Conservation (phyloP, 2,329 filamentous ascomycete species). For the Lasiodiplodia sp. region DNA sequence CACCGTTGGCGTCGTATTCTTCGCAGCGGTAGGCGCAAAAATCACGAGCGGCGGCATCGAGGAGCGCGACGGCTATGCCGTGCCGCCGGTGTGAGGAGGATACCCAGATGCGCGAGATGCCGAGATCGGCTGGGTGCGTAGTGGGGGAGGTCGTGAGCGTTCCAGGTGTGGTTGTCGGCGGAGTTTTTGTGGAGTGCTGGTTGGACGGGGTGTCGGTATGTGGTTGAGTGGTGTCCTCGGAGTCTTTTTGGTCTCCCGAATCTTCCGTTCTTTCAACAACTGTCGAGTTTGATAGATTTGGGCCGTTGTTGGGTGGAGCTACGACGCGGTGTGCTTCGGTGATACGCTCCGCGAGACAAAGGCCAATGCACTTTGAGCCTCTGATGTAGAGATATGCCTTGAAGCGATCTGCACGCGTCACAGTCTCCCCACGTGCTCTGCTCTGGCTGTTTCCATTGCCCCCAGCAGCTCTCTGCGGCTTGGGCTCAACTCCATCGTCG, state of each 20-base stretch:
- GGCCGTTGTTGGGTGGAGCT: conserved; percentile 31
- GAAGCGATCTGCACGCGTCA: conserved; percentile 55
- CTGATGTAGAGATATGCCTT: conserved; percentile 69
- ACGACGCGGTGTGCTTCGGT: conserved; percentile 62
- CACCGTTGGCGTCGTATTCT: not conserved
- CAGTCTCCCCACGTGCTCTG: conserved; percentile 16
- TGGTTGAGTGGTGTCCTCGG: conserved; percentile 30
- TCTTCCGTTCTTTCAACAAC: conserved; percentile 32
- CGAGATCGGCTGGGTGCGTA: conserved; percentile 59
- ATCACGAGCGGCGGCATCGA: conserved; percentile 55
- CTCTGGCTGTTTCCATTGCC: not conserved
- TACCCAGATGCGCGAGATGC: conserved; percentile 72
- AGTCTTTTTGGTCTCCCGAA: conserved; percentile 34
- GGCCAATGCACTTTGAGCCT: conserved; percentile 67
- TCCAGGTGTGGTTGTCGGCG: conserved; percentile 23
- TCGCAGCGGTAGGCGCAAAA: not conserved
- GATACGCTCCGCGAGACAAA: conserved; percentile 69
- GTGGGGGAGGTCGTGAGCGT: conserved; percentile 51
- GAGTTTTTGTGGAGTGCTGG: not conserved
- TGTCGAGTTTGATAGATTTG: conserved; percentile 33
- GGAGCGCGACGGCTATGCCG: conserved; percentile 64
- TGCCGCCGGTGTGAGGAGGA: conserved; percentile 62
- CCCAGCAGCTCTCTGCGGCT: not conserved
- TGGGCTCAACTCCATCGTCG: not conserved
- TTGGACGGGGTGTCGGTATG: not conserved